Percentiles rank a stretch among this genome's conserved stretches.
These are phyloP conservation scores for Mortierella antarctica DNA, from an alignment of 192 early-diverging fungal genomes.

Conservation along the genomic window DNA sequence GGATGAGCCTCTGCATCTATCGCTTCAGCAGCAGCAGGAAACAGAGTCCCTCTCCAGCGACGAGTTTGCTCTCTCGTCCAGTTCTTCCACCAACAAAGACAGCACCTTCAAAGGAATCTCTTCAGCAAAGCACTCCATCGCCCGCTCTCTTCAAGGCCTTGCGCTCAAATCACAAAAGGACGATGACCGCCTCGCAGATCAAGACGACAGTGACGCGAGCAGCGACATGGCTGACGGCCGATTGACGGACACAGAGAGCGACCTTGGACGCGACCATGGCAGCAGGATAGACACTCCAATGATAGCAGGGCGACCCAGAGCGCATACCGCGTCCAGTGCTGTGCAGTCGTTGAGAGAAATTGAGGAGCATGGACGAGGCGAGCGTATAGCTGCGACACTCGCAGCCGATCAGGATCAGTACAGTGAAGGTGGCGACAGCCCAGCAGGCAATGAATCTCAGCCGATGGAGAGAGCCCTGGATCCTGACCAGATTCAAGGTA, in stretches of 20 bases:
- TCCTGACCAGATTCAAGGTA: slow-evolving; percentile 32
- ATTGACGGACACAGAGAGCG: slow-evolving; percentile 40
- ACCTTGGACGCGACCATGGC: slow-evolving; percentile 6
- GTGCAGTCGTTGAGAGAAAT: slow-evolving; percentile 33
- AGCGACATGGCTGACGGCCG: slow-evolving; percentile 38
- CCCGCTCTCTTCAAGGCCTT: not conserved
- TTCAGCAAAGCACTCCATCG: not conserved
- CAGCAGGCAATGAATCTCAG: not conserved
- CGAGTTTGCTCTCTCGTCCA: slow-evolving; percentile 37
- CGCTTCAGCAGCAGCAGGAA: slow-evolving; percentile 28
- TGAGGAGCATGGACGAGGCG: slow-evolving; percentile 42
- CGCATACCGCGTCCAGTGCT: slow-evolving; percentile 5
- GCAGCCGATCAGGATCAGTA: slow-evolving; percentile 25
- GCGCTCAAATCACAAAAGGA: not conserved
- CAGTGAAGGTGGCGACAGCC: slow-evolving; percentile 20
- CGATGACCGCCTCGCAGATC: not conserved
- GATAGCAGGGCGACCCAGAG: slow-evolving; percentile 20
- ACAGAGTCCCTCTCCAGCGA: slow-evolving; percentile 41
- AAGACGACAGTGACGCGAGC: slow-evolving; percentile 19
- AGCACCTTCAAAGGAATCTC: not conserved
- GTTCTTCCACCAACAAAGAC: slow-evolving; percentile 13
- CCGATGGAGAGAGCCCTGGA: slow-evolving; percentile 17
- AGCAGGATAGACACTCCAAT: slow-evolving; percentile 26
- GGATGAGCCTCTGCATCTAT: not conserved
- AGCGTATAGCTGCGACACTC: not conserved